Evolutionary conservation across 129 eudicot species (phyloP), one percentile per base, ranked within the genome.

Genomic region (Artemisia argyi): DNA sequence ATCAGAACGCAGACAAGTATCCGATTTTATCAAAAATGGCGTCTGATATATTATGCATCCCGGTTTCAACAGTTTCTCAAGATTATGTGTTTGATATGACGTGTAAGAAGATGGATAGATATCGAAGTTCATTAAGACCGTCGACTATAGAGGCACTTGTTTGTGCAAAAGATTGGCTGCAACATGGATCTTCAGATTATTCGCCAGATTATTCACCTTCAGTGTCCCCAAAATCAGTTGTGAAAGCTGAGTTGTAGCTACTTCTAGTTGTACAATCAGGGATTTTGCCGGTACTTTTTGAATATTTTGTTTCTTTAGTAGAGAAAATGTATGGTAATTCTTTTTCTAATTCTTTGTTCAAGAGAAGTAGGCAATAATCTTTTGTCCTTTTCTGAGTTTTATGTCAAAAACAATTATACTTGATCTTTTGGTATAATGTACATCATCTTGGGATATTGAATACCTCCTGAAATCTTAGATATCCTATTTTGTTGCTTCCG

Each of bases 81-180:
- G 96, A 86, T 56, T 83, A 80, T 7, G 94, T 94, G 39, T 94
- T 94, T 44, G 91, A 86, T 71, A 75, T 83, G 10, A 58, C 63
- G 3, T 69, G 62, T 60, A 83, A 79, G 77, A 86, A 82, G 88
- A 68, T 94, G 85, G 94, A 94, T 68, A 68, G 85, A 17, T 74
- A 85, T 56, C 69, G 79, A 47, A 71, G 93, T 75, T 86, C 86
- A 0, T 49, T 88, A 18, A 86, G 62, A 35, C 93, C 96, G 0
- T 26, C 16, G 13, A 86, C 86, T 0, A 65, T 88, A 3, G 89
- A 94, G 73, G 96, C 99, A 12, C 75, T 94, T 47, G 26, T 84
- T 19, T 94, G 99, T 79, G 83, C 97, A 3, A 94, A 94, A 69
- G 90, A 94, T 82, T 94, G 99, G 99, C 81, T 94, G 66, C 85